These are phyloP conservation scores for Dissophora ornata DNA, from an alignment of 192 early-diverging fungal genomes.

Conservation along the genomic window DNA sequence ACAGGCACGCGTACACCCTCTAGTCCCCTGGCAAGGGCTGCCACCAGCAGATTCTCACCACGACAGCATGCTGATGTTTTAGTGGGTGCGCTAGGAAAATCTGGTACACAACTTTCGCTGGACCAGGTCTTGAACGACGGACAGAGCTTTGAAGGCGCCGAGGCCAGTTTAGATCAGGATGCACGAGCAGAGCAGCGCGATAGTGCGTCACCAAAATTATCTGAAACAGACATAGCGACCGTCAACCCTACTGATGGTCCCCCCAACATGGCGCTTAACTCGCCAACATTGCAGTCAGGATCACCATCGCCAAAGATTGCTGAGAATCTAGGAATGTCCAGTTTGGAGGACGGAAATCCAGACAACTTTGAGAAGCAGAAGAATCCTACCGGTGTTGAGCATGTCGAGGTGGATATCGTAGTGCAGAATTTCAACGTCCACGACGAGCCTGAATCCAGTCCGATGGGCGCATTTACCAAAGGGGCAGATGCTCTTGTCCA, in stretches of 20 bases:
- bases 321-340: no score
- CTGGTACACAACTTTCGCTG: constrained; percentile 20
- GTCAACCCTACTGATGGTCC: no score
- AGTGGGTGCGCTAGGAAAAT: neutral
- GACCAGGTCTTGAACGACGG: constrained; percentile 27
- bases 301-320: no score
- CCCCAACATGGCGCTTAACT: no score
- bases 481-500: constrained; percentile 23
- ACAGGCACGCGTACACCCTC: constrained; percentile 36
- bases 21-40: constrained; percentile 38
- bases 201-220: neutral
- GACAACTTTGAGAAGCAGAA: constrained; percentile 1
- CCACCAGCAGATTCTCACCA: constrained; percentile 21
- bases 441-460: constrained; percentile 9
- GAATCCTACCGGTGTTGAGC: constrained; percentile 16
- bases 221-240: neutral
- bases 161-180: neutral
- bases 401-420: constrained; percentile 46
- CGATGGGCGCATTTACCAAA: constrained; percentile 12
- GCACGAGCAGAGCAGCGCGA: neutral
- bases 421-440: constrained; percentile 37
- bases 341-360: neutral
- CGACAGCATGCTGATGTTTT: constrained; percentile 9
- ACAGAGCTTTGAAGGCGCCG: constrained; percentile 6
- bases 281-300: no score